Evolutionary conservation across 352 stramenopile species (phyloP).

Genomic region (Phytophthora sansomeana): DNA sequence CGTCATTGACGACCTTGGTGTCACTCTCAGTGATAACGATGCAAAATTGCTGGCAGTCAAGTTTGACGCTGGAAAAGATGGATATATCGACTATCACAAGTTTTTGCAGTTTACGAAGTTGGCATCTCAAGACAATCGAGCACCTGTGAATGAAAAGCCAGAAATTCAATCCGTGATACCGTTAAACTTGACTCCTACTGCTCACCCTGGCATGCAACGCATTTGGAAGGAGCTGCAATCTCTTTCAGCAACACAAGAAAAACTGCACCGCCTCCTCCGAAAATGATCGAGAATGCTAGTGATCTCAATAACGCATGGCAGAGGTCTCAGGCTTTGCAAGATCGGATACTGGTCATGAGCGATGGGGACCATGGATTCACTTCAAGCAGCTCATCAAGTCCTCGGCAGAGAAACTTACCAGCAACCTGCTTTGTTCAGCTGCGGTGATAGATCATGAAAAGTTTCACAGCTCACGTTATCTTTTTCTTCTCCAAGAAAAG

Average conservation of each 20-base stretch:
- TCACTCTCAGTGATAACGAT: slow-evolving; percentile 54
- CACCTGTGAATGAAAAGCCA: not conserved
- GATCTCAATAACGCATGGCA: not conserved
- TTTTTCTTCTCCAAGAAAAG: not conserved
- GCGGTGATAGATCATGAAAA: no score
- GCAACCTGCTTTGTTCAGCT: no score
- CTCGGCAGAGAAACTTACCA: not conserved
- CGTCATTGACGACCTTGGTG: slow-evolving; percentile 60
- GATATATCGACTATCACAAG: slow-evolving; percentile 68
- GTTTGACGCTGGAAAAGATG: slow-evolving; percentile 63
- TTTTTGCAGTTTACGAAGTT: slow-evolving; percentile 63
- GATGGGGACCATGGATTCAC: slow-evolving; percentile 29
- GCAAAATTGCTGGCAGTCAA: slow-evolving; percentile 55
- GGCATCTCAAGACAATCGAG: not conserved
- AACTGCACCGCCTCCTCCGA: slow-evolving; percentile 39
- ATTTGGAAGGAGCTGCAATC: slow-evolving; percentile 57
- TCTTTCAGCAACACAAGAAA: slow-evolving; percentile 48
- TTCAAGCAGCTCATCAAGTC: slow-evolving; percentile 29
- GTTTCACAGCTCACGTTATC: not conserved
- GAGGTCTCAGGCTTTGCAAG: slow-evolving; percentile 7
- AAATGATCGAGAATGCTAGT: slow-evolving; percentile 23
- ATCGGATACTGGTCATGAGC: not conserved
- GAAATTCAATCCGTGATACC: not conserved
- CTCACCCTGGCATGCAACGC: slow-evolving; percentile 24
- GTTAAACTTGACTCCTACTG: not conserved